Evolutionary conservation across 495 filamentous ascomycete species (phyloP).

Genomic region (Aspergillus indologenus): DNA sequence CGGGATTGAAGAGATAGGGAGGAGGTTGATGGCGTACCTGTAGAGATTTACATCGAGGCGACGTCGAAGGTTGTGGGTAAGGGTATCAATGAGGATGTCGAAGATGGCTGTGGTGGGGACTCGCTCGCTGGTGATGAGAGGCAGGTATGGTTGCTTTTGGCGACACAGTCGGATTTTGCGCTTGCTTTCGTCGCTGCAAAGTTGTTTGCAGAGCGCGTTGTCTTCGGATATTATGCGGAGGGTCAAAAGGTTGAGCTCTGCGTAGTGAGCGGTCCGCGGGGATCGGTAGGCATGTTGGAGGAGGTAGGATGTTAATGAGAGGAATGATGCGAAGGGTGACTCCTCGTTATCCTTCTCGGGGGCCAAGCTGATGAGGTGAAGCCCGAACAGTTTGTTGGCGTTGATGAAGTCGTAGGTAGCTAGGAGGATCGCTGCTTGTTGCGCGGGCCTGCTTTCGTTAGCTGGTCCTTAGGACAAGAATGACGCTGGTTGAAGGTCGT

Average conservation of each 20-base stretch:
- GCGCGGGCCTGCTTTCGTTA: conserved; percentile 58
- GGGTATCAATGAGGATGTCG: conserved; percentile 82
- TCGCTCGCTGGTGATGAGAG: conserved; percentile 66
- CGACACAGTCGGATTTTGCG: conserved; percentile 78
- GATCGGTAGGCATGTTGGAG: conserved; percentile 91
- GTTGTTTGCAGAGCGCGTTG: conserved; percentile 72
- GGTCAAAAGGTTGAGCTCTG: conserved; percentile 75
- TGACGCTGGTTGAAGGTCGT: conserved; percentile 31
- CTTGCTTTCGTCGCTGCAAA: conserved; percentile 79
- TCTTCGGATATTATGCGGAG: conserved; percentile 89
- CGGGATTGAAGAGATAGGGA: background rate
- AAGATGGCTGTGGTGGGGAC: conserved; percentile 70
- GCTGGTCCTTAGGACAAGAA: conserved; percentile 22
- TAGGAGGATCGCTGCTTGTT: conserved; percentile 74
- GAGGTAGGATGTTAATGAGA: conserved; percentile 89
- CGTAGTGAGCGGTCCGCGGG: conserved; percentile 70
- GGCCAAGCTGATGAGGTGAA: conserved; percentile 66
- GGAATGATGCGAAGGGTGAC: conserved; percentile 73
- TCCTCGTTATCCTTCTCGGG: conserved; percentile 64
- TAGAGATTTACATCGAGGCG: conserved; percentile 84
- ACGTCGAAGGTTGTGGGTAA: conserved; percentile 90
- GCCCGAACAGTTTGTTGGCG: conserved; percentile 93
- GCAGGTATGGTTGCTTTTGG: conserved; percentile 86
- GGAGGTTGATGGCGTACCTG: conserved; percentile 39
- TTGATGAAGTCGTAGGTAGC: conserved; percentile 90